Evolutionary conservation across 202 grass and related monocot species (phyloP), one percentile per base, ranked within the genome.

Genomic region (Bolboschoenoplectus hybrid): DNA sequence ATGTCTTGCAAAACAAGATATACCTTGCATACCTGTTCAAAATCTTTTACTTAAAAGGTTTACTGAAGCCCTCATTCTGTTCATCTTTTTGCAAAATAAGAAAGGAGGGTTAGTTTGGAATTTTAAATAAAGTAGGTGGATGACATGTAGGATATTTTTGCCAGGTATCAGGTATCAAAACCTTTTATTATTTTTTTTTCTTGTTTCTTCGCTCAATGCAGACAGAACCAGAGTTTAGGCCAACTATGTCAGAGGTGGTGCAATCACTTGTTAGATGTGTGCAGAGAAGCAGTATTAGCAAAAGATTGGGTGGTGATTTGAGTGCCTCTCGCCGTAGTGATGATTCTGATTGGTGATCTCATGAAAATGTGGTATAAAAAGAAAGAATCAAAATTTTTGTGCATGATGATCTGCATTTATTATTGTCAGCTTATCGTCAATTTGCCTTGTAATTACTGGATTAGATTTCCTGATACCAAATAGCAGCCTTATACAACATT

Each of bases 201-300:
- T 26, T 49, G 9, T 64, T 84, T 36, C 11, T 90, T 88, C 43
- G 39, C 88, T 58, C 77, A 82, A 46, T 83, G 57, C 91, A 98
- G 96, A 53, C 87, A 0, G 93, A 94, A 66, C 89, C 93, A 43
- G 90, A 91, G 74, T 84, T 91, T 80, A 88, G 96, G 63, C 96
- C 96, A 6, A 65, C 91, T 13, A 98, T 95, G 90, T 95, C 91
- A 3, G 96, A 98, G 82, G 91, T 95, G 68, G 86, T 93, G 19
- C 91, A 94, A 52, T 66, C 86, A 14, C 87, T 98, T 55, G 74
- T 87, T 61, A 89, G 81, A 68, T 92, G 96, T 63, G 73, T 87
- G 68, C 90, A 92, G 72, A 85, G 85, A 53, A 84, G 26, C 17
- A 81, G 76, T 81, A 95, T 92, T 86, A 92, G 73, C 86, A 92